These are phyloP conservation scores for Apiotrichum brassicae DNA, from an alignment of 1,284 basidiomycete species.

Conservation along the genomic window DNA sequence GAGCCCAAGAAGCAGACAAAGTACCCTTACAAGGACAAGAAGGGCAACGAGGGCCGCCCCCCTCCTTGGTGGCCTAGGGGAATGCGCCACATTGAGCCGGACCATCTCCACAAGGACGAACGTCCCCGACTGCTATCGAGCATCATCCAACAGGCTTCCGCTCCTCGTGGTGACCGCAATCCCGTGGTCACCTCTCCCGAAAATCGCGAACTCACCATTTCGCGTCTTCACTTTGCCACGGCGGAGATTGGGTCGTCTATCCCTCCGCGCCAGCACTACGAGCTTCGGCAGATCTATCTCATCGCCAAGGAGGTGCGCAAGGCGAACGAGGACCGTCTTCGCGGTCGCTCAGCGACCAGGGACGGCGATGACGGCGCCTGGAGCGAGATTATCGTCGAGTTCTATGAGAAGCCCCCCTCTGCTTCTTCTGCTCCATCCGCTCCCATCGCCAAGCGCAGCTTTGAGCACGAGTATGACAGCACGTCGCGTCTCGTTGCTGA, in stretches of 20 bases:
- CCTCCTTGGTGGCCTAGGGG: slow-evolving; percentile 53
- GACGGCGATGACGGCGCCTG: slow-evolving; percentile 5
- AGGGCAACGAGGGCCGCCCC: slow-evolving; percentile 48
- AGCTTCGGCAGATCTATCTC: slow-evolving; percentile 51
- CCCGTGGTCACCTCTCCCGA: slow-evolving; percentile 12
- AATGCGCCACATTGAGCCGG: slow-evolving; percentile 52
- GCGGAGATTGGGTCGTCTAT: slow-evolving; percentile 50
- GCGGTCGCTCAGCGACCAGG: slow-evolving; percentile 5
- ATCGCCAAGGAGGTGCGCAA: slow-evolving; percentile 47
- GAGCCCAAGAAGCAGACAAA: slow-evolving; percentile 54
- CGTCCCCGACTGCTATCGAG: slow-evolving; percentile 48
- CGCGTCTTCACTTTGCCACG: slow-evolving; percentile 49
- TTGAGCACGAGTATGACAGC: slow-evolving; percentile 9
- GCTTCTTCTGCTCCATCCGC: background rate
- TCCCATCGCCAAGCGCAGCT: slow-evolving; percentile 13
- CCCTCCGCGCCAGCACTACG: slow-evolving; percentile 47
- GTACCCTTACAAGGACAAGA: slow-evolving; percentile 54
- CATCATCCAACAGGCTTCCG: slow-evolving; percentile 45
- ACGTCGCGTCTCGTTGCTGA: slow-evolving; percentile 2
- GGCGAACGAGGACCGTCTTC: slow-evolving; percentile 17
- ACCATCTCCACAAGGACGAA: slow-evolving; percentile 52
- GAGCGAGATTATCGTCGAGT: slow-evolving; percentile 13
- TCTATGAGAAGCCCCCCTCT: slow-evolving; percentile 28
- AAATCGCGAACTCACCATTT: slow-evolving; percentile 35
- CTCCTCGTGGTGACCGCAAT: slow-evolving; percentile 20